Evolutionary conservation across 768 basidiomycete species (phyloP).

Genomic region (Kwoniella botswanensis): DNA sequence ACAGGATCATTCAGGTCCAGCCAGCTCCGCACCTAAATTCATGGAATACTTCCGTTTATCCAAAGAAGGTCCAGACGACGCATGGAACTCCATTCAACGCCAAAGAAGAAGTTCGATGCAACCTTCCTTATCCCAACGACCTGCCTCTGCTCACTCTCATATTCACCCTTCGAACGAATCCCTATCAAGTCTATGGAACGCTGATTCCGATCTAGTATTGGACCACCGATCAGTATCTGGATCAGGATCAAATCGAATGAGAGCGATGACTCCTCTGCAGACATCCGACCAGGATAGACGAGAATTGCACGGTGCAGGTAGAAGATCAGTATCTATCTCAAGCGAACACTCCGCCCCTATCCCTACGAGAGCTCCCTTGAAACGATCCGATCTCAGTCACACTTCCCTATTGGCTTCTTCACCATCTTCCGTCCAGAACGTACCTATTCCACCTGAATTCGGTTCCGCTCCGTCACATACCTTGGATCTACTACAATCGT

Average conservation of each 20-base stretch:
- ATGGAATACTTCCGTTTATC: slow-evolving; percentile 49
- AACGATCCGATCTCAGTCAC: slow-evolving; percentile 46
- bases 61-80: slow-evolving; percentile 46
- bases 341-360: slow-evolving; percentile 30
- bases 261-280: slow-evolving; percentile 37
- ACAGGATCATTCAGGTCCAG: slow-evolving; percentile 30
- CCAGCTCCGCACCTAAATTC: slow-evolving; percentile 43
- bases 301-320: slow-evolving; percentile 16
- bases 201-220: slow-evolving; percentile 26
- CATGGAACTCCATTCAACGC: slow-evolving; percentile 43
- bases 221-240: slow-evolving; percentile 34
- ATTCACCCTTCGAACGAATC: slow-evolving; percentile 38
- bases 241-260: slow-evolving; percentile 30
- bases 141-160: neutral
- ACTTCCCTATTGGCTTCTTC: slow-evolving; percentile 36
- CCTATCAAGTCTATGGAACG: slow-evolving; percentile 38
- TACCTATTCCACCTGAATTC: slow-evolving; percentile 38
- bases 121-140: slow-evolving; percentile 26
- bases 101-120: slow-evolving; percentile 46
- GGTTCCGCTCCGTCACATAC: slow-evolving; percentile 47
- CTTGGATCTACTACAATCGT: slow-evolving; percentile 38
- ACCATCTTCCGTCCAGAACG: slow-evolving; percentile 14
- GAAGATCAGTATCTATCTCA: slow-evolving; percentile 24
- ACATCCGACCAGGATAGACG: slow-evolving; percentile 17
- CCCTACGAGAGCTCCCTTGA: slow-evolving; percentile 29